Evolutionary conservation across 140 eudicot species (phyloP).

Genomic region (Stevia rebaudiana): DNA sequence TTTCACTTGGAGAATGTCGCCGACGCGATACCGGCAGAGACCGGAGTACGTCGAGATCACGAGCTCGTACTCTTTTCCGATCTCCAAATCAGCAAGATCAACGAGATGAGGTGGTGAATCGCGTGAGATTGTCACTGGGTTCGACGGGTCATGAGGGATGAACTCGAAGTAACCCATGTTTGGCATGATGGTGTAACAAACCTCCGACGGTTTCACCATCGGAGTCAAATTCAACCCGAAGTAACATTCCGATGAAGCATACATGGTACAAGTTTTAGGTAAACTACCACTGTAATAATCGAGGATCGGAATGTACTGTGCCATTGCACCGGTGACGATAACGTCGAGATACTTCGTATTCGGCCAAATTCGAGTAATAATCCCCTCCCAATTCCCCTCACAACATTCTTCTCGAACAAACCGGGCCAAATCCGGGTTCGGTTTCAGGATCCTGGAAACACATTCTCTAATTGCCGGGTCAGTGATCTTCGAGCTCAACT

Average conservation of each 20-base stretch:
- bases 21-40: conserved; percentile 71
- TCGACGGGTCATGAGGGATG: conserved; percentile 59
- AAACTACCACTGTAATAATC: conserved; percentile 65
- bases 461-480: conserved; percentile 37
- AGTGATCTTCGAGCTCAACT: conserved; percentile 34
- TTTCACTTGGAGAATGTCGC: conserved; percentile 70
- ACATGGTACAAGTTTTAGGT: conserved; percentile 70
- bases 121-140: conserved; percentile 30
- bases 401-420: conserved; percentile 46
- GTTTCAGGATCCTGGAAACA: conserved; percentile 41
- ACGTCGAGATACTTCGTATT: conserved; percentile 76
- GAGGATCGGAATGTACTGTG: conserved; percentile 70
- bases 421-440: conserved; percentile 43
- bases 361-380: conserved; percentile 76
- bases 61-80: conserved; percentile 82
- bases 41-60: conserved; percentile 75
- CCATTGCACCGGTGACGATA: conserved; percentile 85
- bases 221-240: conserved; percentile 74
- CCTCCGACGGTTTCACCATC: conserved; percentile 65
- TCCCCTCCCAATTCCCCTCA: conserved; percentile 70
- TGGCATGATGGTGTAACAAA: conserved; percentile 77
- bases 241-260: conserved; percentile 79
- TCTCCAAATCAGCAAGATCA: conserved; percentile 65
- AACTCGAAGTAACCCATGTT: conserved; percentile 90
- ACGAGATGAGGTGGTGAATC: conserved; percentile 49